These are phyloP conservation scores for Cryptosporidium sp. DNA, from an alignment of 169 alveolate species.

Conservation along the genomic window DNA sequence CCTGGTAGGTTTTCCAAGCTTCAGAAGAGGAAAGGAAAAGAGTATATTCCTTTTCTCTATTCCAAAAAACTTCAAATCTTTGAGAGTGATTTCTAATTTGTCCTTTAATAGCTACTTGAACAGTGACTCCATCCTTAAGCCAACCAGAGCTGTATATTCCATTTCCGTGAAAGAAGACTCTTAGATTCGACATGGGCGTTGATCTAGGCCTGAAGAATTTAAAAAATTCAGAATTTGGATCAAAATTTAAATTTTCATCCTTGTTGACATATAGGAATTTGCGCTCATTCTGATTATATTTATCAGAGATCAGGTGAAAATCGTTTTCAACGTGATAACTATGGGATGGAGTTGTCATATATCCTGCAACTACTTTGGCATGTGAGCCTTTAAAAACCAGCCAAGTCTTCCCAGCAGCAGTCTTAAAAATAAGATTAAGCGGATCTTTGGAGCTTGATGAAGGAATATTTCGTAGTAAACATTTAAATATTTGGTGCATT, in stretches of 20 bases:
- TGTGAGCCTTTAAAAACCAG: constrained; percentile 50
- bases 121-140: constrained; percentile 40
- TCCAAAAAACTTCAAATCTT: constrained; percentile 33
- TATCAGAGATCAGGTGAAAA: not conserved
- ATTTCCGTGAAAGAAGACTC: constrained; percentile 48
- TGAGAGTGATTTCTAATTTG: not conserved
- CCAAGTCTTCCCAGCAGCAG: constrained; percentile 21
- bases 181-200: constrained; percentile 14
- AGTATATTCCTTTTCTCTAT: constrained; percentile 48
- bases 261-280: constrained; percentile 1
- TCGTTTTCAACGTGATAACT: not conserved
- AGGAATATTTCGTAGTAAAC: constrained; percentile 7
- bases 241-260: not conserved
- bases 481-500: constrained; percentile 33
- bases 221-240: constrained; percentile 34
- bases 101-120: constrained; percentile 48
- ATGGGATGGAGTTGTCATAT: constrained; percentile 60
- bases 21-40: constrained; percentile 55
- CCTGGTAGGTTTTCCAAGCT: constrained; percentile 19
- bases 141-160: constrained; percentile 45
- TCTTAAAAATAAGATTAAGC: not conserved
- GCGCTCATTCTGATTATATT: not conserved
- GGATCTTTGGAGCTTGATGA: not conserved
- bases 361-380: constrained; percentile 69
- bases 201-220: constrained; percentile 39